Evolutionary conservation across 257 asterid genomes (phyloP).

Genomic region (Thymus mandschuricus): DNA sequence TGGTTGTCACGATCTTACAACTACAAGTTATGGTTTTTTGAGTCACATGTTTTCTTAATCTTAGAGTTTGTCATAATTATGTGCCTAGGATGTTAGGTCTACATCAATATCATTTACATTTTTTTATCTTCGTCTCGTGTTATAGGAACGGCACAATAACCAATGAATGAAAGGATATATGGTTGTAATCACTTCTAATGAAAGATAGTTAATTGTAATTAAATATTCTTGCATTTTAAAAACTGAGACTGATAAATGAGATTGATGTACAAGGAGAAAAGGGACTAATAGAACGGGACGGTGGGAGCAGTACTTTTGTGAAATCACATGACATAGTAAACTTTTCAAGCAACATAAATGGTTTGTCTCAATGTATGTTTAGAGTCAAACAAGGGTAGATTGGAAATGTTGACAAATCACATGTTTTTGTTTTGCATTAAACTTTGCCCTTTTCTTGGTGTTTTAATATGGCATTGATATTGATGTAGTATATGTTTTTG

Average conservation of each 20-base stretch:
- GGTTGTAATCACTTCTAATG: too few relatives aligned
- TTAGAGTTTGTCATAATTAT: background rate
- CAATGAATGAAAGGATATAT: too few relatives aligned
- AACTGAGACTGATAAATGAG: too few relatives aligned
- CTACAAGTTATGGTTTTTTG: background rate
- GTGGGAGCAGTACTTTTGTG: too few relatives aligned
- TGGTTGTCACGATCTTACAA: constrained; percentile 21
- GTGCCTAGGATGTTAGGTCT: background rate
- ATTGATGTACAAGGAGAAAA: too few relatives aligned
- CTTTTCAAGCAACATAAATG: background rate
- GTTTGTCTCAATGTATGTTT: background rate
- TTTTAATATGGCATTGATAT: constrained; percentile 2
- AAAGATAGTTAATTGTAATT: too few relatives aligned
- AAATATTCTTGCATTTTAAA: too few relatives aligned
- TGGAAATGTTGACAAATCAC: background rate
- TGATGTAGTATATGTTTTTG: background rate
- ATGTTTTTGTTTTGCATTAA: background rate
- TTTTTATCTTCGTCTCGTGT: too few relatives aligned
- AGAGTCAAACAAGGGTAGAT: background rate
- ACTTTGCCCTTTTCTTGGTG: background rate
- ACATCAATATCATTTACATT: background rate
- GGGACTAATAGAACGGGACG: too few relatives aligned
- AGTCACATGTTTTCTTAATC: background rate
- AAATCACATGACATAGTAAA: background rate
- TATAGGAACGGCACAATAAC: too few relatives aligned